A percentile compares a stretch with the other conserved stretches of the same genome.
Evolutionary conservation across 2,329 filamentous ascomycete species (phyloP).

Genomic region (Ascochyta clinopodiicola): DNA sequence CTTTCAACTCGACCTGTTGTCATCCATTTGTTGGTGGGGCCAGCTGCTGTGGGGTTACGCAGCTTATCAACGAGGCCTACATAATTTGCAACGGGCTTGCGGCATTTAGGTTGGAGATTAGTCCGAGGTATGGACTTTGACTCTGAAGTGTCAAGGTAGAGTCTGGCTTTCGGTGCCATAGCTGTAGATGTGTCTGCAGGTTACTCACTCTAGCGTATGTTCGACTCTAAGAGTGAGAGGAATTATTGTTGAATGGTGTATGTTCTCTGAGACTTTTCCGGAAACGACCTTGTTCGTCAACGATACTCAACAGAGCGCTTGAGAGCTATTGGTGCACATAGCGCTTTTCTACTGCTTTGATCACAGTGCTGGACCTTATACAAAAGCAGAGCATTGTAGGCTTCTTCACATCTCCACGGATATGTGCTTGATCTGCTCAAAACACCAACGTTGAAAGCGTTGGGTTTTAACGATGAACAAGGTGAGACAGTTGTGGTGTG

Average conservation of each 20-base stretch:
- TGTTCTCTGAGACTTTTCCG: background rate
- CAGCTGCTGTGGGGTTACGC: background rate
- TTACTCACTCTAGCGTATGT: background rate
- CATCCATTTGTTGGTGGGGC: background rate
- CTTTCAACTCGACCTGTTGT: background rate
- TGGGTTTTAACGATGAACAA: background rate
- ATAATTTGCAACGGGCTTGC: background rate
- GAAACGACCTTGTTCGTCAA: background rate
- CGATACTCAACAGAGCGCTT: background rate
- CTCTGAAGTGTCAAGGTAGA: background rate
- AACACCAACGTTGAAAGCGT: background rate
- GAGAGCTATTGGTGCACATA: background rate
- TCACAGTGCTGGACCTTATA: background rate
- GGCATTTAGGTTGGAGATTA: no score
- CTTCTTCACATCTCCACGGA: background rate
- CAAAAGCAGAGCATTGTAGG: background rate
- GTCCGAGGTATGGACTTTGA: background rate
- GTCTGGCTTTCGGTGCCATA: background rate
- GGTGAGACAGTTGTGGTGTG: background rate
- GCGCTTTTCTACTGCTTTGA: background rate
- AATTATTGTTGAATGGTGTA: background rate
- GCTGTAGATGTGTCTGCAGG: background rate
- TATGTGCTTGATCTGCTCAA: no score
- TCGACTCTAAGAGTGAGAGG: background rate
- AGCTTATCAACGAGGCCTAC: background rate